Conservation (phyloP, 1,139 yeast species). For the Zhuliangozyma parablackwelliae region DNA sequence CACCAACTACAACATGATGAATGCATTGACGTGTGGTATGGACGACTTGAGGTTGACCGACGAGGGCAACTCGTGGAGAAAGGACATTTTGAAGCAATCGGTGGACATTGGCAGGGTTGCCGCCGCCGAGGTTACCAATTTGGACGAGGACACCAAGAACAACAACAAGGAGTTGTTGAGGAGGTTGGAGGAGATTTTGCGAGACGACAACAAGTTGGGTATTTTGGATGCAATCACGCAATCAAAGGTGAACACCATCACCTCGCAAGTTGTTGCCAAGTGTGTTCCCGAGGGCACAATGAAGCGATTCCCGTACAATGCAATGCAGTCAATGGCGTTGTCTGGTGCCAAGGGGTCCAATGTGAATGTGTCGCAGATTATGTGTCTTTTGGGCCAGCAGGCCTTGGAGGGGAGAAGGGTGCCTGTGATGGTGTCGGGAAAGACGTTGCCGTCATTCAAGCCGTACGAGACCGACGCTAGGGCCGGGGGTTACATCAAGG, state of each 20-base stretch:
- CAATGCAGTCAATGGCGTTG: slow-evolving; percentile 98
- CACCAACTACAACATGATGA: slow-evolving; percentile 87
- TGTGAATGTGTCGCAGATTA: slow-evolving; percentile 97
- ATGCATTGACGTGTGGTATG: slow-evolving; percentile 99
- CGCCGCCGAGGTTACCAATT: slow-evolving; percentile 90
- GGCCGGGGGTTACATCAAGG: slow-evolving; percentile 98
- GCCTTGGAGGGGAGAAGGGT: slow-evolving; percentile 99
- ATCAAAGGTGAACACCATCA: slow-evolving; percentile 85
- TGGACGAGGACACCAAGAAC: slow-evolving; percentile 52
- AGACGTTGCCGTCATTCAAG: slow-evolving; percentile 92
- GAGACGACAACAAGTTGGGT: slow-evolving; percentile 91
- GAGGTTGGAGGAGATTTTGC: slow-evolving; percentile 88
- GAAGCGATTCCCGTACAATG: slow-evolving; percentile 91
- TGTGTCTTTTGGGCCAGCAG: slow-evolving; percentile 99
- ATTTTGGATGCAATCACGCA: slow-evolving; percentile 95
- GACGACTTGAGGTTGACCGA: slow-evolving; percentile 90
- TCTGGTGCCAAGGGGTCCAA: slow-evolving; percentile 99
- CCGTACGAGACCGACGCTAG: slow-evolving; percentile 96
- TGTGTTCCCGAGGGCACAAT: slow-evolving; percentile 97
- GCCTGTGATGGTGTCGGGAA: slow-evolving; percentile 98
- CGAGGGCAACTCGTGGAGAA: slow-evolving; percentile 89
- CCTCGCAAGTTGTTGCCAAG: slow-evolving; percentile 86
- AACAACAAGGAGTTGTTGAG: slow-evolving; percentile 75
- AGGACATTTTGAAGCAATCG: slow-evolving; percentile 71
- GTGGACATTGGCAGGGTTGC: slow-evolving; percentile 84